phyloP scores from a whole-genome alignment of 306 rosid species.

The Trifolium fragiferum region DNA sequence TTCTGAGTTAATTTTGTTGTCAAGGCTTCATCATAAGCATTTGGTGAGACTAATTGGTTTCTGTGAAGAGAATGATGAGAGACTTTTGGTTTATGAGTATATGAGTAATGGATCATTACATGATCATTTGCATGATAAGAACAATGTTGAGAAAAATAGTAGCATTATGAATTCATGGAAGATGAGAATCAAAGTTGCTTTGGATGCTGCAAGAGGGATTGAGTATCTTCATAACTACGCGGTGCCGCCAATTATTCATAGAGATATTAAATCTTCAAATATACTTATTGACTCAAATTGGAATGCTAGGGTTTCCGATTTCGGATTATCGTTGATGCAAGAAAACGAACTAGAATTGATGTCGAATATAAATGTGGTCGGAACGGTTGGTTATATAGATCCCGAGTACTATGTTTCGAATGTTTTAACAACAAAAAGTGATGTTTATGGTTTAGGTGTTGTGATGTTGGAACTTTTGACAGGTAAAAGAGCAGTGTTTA shows the following conservation, averaged over 20 bases:
- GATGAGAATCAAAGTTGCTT: slow-evolving; percentile 53
- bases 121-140: slow-evolving; percentile 53
- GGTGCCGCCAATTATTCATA: slow-evolving; percentile 54
- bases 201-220: slow-evolving; percentile 59
- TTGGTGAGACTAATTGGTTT: slow-evolving; percentile 55
- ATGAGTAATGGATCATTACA: slow-evolving; percentile 52
- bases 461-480: slow-evolving; percentile 59
- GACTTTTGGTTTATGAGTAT: slow-evolving; percentile 55
- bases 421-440: slow-evolving; percentile 56
- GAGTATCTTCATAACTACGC: slow-evolving; percentile 59
- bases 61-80: slow-evolving; percentile 58
- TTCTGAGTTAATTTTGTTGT: slow-evolving; percentile 51
- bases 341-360: slow-evolving; percentile 36
- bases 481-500: slow-evolving; percentile 55
- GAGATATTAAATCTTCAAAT: slow-evolving; percentile 59
- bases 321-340: slow-evolving; percentile 48
- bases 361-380: slow-evolving; percentile 41
- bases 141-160: slow-evolving; percentile 36
- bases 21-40: slow-evolving; percentile 59
- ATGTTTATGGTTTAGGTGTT: slow-evolving; percentile 60
- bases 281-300: slow-evolving; percentile 55
- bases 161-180: slow-evolving; percentile 52
- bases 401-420: slow-evolving; percentile 58
- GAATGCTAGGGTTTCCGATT: slow-evolving; percentile 60
- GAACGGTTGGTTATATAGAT: slow-evolving; percentile 60